Percentiles rank a stretch among this genome's conserved stretches.
Conservation (phyloP, 2,329 filamentous ascomycete genomes). For the Arthrobotrys entomopaga region DNA sequence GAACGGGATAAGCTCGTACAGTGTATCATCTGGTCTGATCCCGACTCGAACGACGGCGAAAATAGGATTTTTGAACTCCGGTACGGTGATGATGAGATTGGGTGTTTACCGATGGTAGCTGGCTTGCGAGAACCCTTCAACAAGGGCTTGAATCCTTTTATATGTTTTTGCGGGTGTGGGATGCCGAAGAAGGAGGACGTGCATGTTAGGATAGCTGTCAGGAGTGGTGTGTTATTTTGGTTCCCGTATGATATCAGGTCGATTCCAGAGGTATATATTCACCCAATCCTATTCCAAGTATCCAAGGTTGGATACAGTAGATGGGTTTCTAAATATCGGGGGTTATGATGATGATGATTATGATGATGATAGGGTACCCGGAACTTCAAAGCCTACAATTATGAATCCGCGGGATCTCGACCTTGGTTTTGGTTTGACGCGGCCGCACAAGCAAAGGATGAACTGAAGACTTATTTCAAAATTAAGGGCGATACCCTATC, state of each 20-base stretch:
- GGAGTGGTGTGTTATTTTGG: slow-evolving; percentile 44
- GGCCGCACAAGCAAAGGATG: slow-evolving; percentile 13
- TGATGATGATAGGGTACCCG: neutral
- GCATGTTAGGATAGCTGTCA: slow-evolving; percentile 40
- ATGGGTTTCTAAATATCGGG: too few species aligned
- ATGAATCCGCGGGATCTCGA: slow-evolving; percentile 24
- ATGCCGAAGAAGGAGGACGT: slow-evolving; percentile 20
- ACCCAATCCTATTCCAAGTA: neutral
- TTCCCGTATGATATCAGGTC: slow-evolving; percentile 37
- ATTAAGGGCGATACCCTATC: slow-evolving; percentile 15
- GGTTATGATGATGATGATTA: too few species aligned
- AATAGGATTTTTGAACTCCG: slow-evolving; percentile 41
- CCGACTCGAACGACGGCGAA: slow-evolving; percentile 18
- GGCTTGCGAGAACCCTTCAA: slow-evolving; percentile 21
- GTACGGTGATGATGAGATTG: slow-evolving; percentile 20
- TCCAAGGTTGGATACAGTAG: too few species aligned
- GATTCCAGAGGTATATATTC: slow-evolving; percentile 21
- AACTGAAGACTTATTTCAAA: slow-evolving; percentile 33
- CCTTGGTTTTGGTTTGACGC: slow-evolving; percentile 37
- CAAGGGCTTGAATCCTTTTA: slow-evolving; percentile 22
- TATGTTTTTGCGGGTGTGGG: slow-evolving; percentile 44
- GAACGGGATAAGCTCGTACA: slow-evolving; percentile 42
- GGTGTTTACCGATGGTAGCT: slow-evolving; percentile 1
- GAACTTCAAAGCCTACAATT: slow-evolving; percentile 1
- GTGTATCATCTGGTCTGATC: slow-evolving; percentile 21